These are phyloP conservation scores for Phytophthora hibernalis DNA, from an alignment of 352 stramenopile species.

Conservation along the genomic window DNA sequence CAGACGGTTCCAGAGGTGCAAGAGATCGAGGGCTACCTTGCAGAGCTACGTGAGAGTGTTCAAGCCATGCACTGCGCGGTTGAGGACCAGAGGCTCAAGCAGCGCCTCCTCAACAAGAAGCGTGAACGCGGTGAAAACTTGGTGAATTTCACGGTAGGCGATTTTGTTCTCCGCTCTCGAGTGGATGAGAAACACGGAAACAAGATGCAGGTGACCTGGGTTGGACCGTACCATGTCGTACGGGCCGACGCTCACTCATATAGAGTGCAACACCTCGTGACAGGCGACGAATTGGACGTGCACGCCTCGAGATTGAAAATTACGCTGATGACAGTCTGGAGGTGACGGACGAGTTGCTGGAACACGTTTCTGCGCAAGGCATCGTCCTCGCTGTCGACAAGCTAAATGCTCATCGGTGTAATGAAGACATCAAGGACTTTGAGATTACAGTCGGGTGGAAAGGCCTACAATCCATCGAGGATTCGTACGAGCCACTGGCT, in stretches of 20 bases:
- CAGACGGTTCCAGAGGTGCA: background rate
- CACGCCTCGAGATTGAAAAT: background rate
- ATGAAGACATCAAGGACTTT: background rate
- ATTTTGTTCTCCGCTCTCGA: background rate
- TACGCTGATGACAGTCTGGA: conserved; percentile 3
- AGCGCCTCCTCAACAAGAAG: no score
- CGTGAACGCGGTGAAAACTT: background rate
- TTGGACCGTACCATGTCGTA: background rate
- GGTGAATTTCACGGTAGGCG: background rate
- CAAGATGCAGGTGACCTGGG: background rate
- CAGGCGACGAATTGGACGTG: background rate
- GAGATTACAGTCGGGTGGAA: background rate
- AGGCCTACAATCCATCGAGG: background rate
- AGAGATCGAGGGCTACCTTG: conserved; percentile 1
- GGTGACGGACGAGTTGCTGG: background rate
- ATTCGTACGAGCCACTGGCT: conserved; percentile 1
- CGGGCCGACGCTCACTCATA: background rate
- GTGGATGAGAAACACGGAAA: conserved; percentile 2
- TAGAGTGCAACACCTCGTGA: background rate
- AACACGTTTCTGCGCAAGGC: background rate
- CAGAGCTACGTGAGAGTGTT: no score
- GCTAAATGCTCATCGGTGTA: background rate
- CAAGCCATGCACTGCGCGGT: no score
- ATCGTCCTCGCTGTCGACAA: background rate
- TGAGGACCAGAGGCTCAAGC: no score